Conservation (phyloP, 2,329 filamentous ascomycete species). For the Pseudogymnoascus sp. region DNA sequence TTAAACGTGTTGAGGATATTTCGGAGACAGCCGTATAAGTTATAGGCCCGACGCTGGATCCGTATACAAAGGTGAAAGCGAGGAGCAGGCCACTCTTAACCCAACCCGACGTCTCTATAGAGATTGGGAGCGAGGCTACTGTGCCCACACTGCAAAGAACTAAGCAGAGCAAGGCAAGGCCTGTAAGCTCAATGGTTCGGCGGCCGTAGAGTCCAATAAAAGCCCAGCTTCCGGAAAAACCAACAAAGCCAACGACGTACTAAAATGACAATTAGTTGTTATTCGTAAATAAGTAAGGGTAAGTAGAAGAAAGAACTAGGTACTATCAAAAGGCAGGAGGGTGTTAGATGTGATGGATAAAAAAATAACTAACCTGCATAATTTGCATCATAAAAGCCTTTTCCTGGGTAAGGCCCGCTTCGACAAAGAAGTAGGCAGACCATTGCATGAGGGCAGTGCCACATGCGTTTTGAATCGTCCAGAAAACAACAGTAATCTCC, state of each 20-base stretch:
- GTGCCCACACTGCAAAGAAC: constrained; percentile 40
- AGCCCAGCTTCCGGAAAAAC: constrained; percentile 42
- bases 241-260: constrained; percentile 17
- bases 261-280: background rate
- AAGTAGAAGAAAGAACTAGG: background rate
- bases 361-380: constrained; percentile 7
- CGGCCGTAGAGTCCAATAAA: constrained; percentile 33
- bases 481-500: constrained; percentile 48
- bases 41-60: constrained; percentile 80
- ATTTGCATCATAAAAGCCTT: constrained; percentile 46
- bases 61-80: constrained; percentile 73
- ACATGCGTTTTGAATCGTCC: constrained; percentile 53
- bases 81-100: constrained; percentile 57
- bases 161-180: constrained; percentile 16
- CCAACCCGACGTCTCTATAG: constrained; percentile 35
- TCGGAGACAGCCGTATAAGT: constrained; percentile 85
- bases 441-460: constrained; percentile 57
- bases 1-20: constrained; percentile 70
- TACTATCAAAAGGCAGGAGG: background rate
- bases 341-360: background rate
- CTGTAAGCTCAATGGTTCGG: constrained; percentile 13
- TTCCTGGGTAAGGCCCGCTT: constrained; percentile 40
- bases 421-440: constrained; percentile 51
- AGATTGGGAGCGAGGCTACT: constrained; percentile 35
- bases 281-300: background rate